Conservation (phyloP, 495 filamentous ascomycete species). For the Amphirosellinia nigrospora region DNA sequence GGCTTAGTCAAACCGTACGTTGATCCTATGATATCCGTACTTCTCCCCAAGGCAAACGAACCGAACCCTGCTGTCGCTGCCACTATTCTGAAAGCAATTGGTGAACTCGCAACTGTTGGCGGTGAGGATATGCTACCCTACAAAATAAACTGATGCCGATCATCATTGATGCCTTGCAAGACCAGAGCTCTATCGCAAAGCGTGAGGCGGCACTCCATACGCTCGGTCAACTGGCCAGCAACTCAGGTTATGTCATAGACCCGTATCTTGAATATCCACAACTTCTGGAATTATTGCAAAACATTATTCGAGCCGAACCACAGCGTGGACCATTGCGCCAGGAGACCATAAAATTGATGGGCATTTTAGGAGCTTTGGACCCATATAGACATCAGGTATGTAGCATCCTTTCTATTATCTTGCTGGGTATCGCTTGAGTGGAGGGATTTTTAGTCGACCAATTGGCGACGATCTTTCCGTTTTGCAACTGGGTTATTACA, state of each 20-base stretch:
- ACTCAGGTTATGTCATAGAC: slow-evolving; percentile 96
- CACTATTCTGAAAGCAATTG: slow-evolving; percentile 90
- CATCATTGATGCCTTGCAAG: slow-evolving; percentile 89
- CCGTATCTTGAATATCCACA: slow-evolving; percentile 95
- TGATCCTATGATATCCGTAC: slow-evolving; percentile 87
- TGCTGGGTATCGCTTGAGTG: background rate
- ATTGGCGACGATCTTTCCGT: background rate
- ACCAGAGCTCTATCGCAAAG: slow-evolving; percentile 85
- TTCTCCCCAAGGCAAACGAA: slow-evolving; percentile 88
- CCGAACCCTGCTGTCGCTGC: slow-evolving; percentile 84
- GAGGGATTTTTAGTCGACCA: too few relatives aligned
- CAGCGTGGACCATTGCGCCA: slow-evolving; percentile 79
- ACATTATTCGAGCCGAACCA: slow-evolving; percentile 88
- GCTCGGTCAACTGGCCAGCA: slow-evolving; percentile 89
- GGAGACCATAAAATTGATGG: slow-evolving; percentile 94
- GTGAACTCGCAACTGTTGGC: slow-evolving; percentile 90
- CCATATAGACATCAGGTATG: slow-evolving; percentile 90
- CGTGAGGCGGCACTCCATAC: slow-evolving; percentile 90
- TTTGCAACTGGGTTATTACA: background rate
- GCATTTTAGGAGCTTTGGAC: slow-evolving; percentile 93
- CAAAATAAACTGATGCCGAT: slow-evolving; percentile 91
- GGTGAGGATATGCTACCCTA: slow-evolving; percentile 89
- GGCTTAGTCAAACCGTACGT: slow-evolving; percentile 93
- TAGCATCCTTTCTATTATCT: slow-evolving; percentile 21
- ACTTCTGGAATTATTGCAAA: slow-evolving; percentile 87